Base-by-base conservation (phyloP, 2,329 filamentous ascomycete genomes). In the Aspergillus sp. region DNA sequence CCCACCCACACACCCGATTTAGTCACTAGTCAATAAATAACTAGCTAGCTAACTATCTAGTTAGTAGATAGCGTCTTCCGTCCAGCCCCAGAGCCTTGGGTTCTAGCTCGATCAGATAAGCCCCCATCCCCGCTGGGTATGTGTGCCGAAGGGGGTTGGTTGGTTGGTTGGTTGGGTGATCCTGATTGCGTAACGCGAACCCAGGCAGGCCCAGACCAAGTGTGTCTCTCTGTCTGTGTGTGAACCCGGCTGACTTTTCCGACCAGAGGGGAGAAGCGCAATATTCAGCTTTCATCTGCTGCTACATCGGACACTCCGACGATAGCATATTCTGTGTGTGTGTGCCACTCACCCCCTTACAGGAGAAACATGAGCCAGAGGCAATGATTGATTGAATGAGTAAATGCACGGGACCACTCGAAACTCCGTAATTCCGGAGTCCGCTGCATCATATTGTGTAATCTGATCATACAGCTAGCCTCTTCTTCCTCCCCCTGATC, bases 41-140 rank as follows among this genome's bases (percentile, higher is more conserved):
- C 7, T 27, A 8, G 1, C 25, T 27, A 27, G 1, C 25, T 27
- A 25, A 0, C 7, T 25, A 7, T 1, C 1, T 25, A 25, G 23
- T 25, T 25, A 25, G 25, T 27, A 8, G 25, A 27, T 27, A 27
- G 25, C 25, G 7, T 27, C 25, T 27, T 27, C 25, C 25, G 25
- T 27, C 23, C 21, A 23, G 52, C 38, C 41, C 39, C 21, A 41
- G 39, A 38, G 19, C 36, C 21, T 41, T 21, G 53, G 17, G 41
- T 55, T 55, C 42, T 41, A 55, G 53, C 41, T 21, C 39, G 41
- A 55, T 55, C 53, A 47, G 53, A 55, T 55, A 55, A 55, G 25
- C 21, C 15, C 47, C n/a, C 23, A 7, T 10, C 27, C 23, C 25
- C 23, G n/a, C n/a, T 27, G 23, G 23, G 25, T 36, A 11, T 36